These are phyloP conservation scores for Exutisphaerella laricina DNA, from an alignment of 2,329 filamentous ascomycete species.

Conservation along the genomic window DNA sequence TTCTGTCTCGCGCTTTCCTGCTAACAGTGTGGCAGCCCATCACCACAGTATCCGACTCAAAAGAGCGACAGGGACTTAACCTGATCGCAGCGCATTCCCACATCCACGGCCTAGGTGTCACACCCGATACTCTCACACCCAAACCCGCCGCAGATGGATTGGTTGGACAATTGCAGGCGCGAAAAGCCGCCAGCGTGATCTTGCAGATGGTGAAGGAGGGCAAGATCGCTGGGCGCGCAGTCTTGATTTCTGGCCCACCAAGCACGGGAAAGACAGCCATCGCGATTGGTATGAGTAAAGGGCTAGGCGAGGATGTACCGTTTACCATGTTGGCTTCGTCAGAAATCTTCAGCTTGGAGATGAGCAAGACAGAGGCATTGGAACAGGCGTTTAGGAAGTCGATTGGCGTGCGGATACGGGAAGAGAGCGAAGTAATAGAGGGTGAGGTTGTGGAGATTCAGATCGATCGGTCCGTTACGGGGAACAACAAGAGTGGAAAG, in stretches of 20 bases:
- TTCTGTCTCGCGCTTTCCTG: not conserved
- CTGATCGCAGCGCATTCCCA: constrained; percentile 98
- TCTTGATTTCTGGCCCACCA: constrained; percentile 90
- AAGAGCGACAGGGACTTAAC: constrained; percentile 92
- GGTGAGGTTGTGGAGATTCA: constrained; percentile 98
- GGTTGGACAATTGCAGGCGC: constrained; percentile 92
- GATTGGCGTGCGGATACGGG: constrained; percentile 96
- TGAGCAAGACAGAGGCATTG: constrained; percentile 98
- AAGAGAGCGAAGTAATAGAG: constrained; percentile 98
- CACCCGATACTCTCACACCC: constrained; percentile 84
- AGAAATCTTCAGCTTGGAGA: constrained; percentile 97
- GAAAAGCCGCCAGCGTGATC: constrained; percentile 93
- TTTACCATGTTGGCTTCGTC: constrained; percentile 95
- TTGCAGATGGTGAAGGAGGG: constrained; percentile 98
- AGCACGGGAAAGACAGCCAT: constrained; percentile 98
- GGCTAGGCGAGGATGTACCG: constrained; percentile 80
- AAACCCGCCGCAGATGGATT: constrained; percentile 81
- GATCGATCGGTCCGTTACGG: constrained; percentile 93
- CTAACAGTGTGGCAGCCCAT: constrained; percentile 47
- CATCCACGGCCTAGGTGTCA: constrained; percentile 90
- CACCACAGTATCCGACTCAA: constrained; percentile 85
- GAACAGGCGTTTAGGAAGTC: constrained; percentile 99
- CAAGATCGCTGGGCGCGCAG: constrained; percentile 93
- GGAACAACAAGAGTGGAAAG: constrained; percentile 95
- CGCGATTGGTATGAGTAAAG: constrained; percentile 98